Base-by-base conservation (phyloP, 2,329 filamentous ascomycete species). In the Cladorrhinum sp. region DNA sequence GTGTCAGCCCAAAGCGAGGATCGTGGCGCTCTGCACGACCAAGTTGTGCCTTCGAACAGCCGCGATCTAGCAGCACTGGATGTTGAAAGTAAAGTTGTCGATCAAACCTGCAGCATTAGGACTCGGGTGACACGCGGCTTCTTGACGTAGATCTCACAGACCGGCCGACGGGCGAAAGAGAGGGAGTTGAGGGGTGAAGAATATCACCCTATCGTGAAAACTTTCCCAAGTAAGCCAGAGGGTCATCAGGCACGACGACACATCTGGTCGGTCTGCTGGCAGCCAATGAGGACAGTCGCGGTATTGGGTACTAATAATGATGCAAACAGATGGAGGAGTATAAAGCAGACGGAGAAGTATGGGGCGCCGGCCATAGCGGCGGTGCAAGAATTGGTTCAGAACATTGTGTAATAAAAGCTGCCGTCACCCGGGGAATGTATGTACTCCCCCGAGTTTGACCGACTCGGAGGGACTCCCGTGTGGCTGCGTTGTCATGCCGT, bases 101-200 rank as follows among this genome's bases (percentile, higher is more conserved):
- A 62, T 59, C 58, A 51, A 45, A 55, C 54, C 18, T 62, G 59
- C 61, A 62, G 56, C 22, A 25, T 24, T 50, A 32, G 45, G 50
- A 38, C 58, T 45, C 16, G 61, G 50, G 62, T 65, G 65, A 64
- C 63, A 64, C 56, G 64, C 65, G 62, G 64, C 58, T 56, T 23
- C 18, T 58, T 48, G 45, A 60, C 50, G 56, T 50, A 55, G 48
- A 59, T 52, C 52, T 41, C 32, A 48, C 50, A 59, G 62, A 48
- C 38, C 32, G 56, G 54, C 12, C 22, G 20, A 25, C 20, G 12
- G 24, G 56, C 16, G 18, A 50, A 29, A 29, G 24, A 50, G 20
- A 58, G 54, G 29, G 41, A 50, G 50, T 57, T 8, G n/a, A 55
- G 57, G 54, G 24, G 54, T 29, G 13, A 60, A 20, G 45, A 12